Base-by-base conservation (phyloP, 2,329 filamentous ascomycete species). In the Tothia fuscella region DNA sequence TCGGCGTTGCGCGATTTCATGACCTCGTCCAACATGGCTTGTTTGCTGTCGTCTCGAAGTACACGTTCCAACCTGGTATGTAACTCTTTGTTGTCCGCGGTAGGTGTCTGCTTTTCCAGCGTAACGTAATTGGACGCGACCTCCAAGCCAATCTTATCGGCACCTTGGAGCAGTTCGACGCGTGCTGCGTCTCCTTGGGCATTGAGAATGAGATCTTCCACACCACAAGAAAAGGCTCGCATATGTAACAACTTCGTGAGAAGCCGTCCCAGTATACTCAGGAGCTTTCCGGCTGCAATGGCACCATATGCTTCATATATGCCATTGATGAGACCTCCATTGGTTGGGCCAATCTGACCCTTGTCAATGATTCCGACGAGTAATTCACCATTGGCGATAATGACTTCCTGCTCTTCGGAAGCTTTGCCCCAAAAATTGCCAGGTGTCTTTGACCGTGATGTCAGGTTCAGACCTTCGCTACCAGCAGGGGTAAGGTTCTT, bases 201-300 rank as follows among this genome's bases (percentile, higher is more conserved):
- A 1, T 89, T 96, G 39, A 98, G 74, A 44, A 82, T 77, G 45
- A 98, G 70, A 68, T 98, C 93, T 54, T 98, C 89, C 62, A 98
- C 94, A 57, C 93, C 93, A 60, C 91, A 98, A 49, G 85, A 91
- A 59, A 96, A 96, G 2, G 89, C 91, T 39, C 88, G 76, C 79
- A 95, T 93, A 56, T 91, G 84, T 46, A 96, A 71, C 49, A 88
- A 81, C 53, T 88, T 82, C 0, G 91, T 98, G 48, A 98, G 65
- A 20, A 98, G 70, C 43, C 91, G 78, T 41, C 91, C 91, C 42
- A 98, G 71, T 51, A 89, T 82, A 67, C 87, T 93, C 41, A 98
- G 74, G 7, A 94, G 68, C 56, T 85, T 86, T 25, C 91, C 89
- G 16, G 91, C 89, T 48, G 82, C 72, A 13, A 80, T 81, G 44